phyloP scores from a whole-genome alignment of 192 early-diverging fungal species.

The Dissophora globulifera region DNA sequence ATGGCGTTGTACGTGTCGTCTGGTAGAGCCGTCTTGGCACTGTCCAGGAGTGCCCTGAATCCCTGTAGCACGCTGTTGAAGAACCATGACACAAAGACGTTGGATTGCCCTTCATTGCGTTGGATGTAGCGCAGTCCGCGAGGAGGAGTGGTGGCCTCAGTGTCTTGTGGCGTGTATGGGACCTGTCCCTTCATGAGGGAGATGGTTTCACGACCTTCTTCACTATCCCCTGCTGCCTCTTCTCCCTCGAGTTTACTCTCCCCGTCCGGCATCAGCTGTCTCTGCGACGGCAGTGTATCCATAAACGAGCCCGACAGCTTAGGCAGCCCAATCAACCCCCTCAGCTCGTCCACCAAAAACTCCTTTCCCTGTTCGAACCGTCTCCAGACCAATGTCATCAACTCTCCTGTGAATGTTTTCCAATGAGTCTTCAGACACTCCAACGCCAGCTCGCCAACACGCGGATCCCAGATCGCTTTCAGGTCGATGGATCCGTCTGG shows the following conservation, averaged over 20 bases:
- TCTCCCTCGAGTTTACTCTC: background rate
- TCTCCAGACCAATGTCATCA: background rate
- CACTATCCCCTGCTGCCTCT: background rate
- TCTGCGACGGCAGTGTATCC: background rate
- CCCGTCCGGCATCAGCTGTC: background rate
- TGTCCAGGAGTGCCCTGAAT: background rate
- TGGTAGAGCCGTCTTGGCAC: background rate
- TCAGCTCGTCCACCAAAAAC: constrained; percentile 15
- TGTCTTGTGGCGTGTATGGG: no score
- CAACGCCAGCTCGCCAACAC: background rate
- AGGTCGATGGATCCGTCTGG: constrained; percentile 17
- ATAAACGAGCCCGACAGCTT: background rate
- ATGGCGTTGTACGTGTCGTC: background rate
- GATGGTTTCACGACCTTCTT: background rate
- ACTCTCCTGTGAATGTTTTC: background rate
- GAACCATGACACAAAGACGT: background rate
- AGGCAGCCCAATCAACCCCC: constrained; percentile 3
- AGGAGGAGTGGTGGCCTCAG: background rate
- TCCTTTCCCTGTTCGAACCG: constrained; percentile 9
- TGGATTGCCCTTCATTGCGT: background rate
- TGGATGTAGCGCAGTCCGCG: background rate
- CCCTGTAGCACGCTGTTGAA: background rate
- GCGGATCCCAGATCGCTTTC: constrained; percentile 4
- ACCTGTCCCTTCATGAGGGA: background rate
- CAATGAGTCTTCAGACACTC: constrained; percentile 3